A percentile compares a stretch with the other conserved stretches of the same genome.
These are phyloP conservation scores for Rauvolfia tetraphylla DNA, from an alignment of 257 asterid species.

Conservation along the genomic window DNA sequence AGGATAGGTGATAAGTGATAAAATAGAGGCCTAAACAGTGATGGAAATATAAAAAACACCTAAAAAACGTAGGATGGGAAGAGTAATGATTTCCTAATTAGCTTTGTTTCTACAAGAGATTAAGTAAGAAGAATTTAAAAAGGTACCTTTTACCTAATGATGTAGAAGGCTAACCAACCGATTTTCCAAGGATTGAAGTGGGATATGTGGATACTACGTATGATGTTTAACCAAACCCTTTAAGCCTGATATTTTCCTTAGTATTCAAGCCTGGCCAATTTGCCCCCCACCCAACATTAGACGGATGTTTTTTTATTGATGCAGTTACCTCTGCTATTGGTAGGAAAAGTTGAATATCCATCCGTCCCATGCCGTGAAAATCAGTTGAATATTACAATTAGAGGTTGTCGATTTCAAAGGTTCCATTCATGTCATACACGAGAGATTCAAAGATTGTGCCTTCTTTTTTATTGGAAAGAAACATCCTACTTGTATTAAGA, in stretches of 20 bases:
- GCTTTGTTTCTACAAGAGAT: slow-evolving; percentile 25
- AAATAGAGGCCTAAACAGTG: neutral
- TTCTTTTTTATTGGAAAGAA: slow-evolving; percentile 12
- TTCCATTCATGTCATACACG: slow-evolving; percentile 51
- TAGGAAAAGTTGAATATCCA: slow-evolving; percentile 55
- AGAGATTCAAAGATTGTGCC: slow-evolving; percentile 22
- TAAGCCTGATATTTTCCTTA: slow-evolving; percentile 41
- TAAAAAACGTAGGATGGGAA: slow-evolving; percentile 7
- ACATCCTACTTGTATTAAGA: slow-evolving; percentile 29
- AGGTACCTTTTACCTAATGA: slow-evolving; percentile 82
- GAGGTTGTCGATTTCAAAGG: slow-evolving; percentile 50
- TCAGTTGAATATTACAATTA: slow-evolving; percentile 24
- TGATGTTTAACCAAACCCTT: slow-evolving; percentile 39
- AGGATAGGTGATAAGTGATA: too few relatives aligned
- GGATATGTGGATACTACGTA: slow-evolving; percentile 43
- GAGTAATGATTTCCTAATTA: slow-evolving; percentile 34
- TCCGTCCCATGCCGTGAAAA: slow-evolving; percentile 20
- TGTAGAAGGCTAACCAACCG: slow-evolving; percentile 65
- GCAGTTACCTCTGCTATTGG: slow-evolving; percentile 50
- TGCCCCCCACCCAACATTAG: slow-evolving; percentile 53
- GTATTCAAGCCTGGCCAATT: slow-evolving; percentile 48
- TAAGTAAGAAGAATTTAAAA: slow-evolving; percentile 31
- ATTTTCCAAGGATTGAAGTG: slow-evolving; percentile 37
- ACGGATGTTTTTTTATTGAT: slow-evolving; percentile 22
- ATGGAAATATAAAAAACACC: neutral